Conservation (phyloP, 2,329 filamentous ascomycete genomes). For the Coleophoma crateriformis region DNA sequence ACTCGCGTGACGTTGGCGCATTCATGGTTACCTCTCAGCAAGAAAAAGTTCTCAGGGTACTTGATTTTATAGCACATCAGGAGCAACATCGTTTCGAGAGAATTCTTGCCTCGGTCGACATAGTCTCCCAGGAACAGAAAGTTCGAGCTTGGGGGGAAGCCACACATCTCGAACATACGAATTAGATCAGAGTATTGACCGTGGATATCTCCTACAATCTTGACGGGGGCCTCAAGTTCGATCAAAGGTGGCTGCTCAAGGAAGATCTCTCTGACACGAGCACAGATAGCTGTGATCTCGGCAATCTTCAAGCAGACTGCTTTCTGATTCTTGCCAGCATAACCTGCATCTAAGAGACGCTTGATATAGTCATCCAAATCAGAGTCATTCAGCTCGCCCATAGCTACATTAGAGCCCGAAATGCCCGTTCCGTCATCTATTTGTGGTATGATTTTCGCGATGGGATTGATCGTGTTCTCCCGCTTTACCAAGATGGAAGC, state of each 20-base stretch:
- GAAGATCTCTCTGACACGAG: slow-evolving; percentile 81
- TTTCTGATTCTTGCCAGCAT: slow-evolving; percentile 96
- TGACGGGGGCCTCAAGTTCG: slow-evolving; percentile 90
- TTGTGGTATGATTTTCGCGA: slow-evolving; percentile 37
- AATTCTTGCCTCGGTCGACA: slow-evolving; percentile 94
- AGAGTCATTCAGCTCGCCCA: slow-evolving; percentile 85
- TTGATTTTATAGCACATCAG: slow-evolving; percentile 96
- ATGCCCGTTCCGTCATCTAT: slow-evolving; percentile 41
- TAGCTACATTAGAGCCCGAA: slow-evolving; percentile 58
- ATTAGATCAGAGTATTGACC: slow-evolving; percentile 96
- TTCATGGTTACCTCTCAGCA: slow-evolving; percentile 91
- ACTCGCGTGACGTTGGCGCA: slow-evolving; percentile 94
- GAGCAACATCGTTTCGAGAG: slow-evolving; percentile 87
- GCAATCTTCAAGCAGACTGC: slow-evolving; percentile 96
- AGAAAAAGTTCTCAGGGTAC: slow-evolving; percentile 95
- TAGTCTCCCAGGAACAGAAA: slow-evolving; percentile 95
- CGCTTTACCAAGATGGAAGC: slow-evolving; percentile 82
- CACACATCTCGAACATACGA: slow-evolving; percentile 97
- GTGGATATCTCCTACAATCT: slow-evolving; percentile 96
- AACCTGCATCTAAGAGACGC: slow-evolving; percentile 86
- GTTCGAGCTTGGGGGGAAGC: slow-evolving; percentile 87
- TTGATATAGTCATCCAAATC: slow-evolving; percentile 98
- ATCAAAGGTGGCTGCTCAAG: slow-evolving; percentile 87
- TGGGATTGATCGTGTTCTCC: slow-evolving; percentile 63
- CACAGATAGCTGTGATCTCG: slow-evolving; percentile 91